Evolutionary conservation across 2,329 filamentous ascomycete genomes (phyloP), one percentile per base, ranked within the genome.

Genomic region (Ophiostoma fasciatum): DNA sequence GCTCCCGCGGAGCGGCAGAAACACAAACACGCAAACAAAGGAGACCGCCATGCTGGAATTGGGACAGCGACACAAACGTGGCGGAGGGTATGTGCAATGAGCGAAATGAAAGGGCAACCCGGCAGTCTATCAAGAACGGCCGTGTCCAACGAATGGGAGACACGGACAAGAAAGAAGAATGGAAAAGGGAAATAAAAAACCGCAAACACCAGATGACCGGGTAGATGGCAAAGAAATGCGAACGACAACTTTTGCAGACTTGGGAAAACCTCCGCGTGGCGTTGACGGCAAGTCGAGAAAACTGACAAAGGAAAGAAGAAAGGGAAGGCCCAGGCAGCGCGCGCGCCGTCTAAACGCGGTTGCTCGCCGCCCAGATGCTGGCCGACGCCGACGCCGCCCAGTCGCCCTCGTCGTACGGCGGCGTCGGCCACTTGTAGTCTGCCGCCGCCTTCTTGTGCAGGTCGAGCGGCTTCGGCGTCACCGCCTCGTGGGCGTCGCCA

Each of bases 321-420:
- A 28, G 23, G 25, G 18, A 37, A 37, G 6, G 17, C n/a, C n/a
- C n/a, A n/a, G n/a, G n/a, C n/a, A n/a, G n/a, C n/a, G n/a, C n/a
- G n/a, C n/a, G n/a, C n/a, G n/a, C n/a, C n/a, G n/a, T n/a, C n/a
- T 59, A 78, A 49, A 77, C 70, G 46, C 70, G 66, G 53, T 68
- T 76, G 44, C 79, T 72, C 22, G 76, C 74, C 36, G 79, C 78
- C 63, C 82, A 80, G 46, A 87, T 85, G 58, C 80, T 85, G 6
- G 82, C 80, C 10, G 84, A 74, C 21, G 83, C 81, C 28, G 82
- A 78, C 8, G 80, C 75, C 14, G 80, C 84, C 88, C 87, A 96
- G 54, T 94, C 87, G 44, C 78, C 77, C 49, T 93, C 87, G 51
- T 94, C 87, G 48, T 94, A 94, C 4, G 90, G 88, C 17, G 90